Conservation (phyloP, 176 grass and related monocot species). For the Saccharum spontaneum region DNA sequence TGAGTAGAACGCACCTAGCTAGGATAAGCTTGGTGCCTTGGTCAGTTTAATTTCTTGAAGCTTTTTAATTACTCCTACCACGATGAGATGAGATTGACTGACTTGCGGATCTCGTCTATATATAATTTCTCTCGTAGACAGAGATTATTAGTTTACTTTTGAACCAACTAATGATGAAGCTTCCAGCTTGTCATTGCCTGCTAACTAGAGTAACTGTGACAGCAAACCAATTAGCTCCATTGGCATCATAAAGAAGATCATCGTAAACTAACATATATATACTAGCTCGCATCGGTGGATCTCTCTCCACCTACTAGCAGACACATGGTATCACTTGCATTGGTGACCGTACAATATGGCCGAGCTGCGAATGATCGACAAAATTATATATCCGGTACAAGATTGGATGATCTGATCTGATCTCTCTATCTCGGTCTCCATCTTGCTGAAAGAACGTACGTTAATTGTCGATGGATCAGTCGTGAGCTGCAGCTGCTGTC, state of each 20-base stretch:
- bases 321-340: not conserved
- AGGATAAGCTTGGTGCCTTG: not conserved
- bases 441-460: not conserved
- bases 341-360: not conserved
- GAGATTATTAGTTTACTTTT: not conserved
- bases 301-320: not conserved
- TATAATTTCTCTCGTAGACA: no score
- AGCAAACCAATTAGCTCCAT: not conserved
- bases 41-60: not conserved
- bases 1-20: not conserved
- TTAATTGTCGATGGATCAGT: not conserved
- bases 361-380: no score
- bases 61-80: not conserved
- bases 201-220: not conserved
- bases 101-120: not conserved
- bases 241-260: not conserved
- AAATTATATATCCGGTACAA: not conserved
- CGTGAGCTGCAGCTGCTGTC: not conserved
- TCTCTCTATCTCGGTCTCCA: not conserved
- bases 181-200: not conserved
- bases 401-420: not conserved
- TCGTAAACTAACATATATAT: not conserved
- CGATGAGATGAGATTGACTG: not conserved
- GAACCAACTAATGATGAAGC: not conserved
- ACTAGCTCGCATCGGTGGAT: not conserved